Conservation (phyloP, 805 yeast genomes). For the Wickerhamomyces rabaulensis region DNA sequence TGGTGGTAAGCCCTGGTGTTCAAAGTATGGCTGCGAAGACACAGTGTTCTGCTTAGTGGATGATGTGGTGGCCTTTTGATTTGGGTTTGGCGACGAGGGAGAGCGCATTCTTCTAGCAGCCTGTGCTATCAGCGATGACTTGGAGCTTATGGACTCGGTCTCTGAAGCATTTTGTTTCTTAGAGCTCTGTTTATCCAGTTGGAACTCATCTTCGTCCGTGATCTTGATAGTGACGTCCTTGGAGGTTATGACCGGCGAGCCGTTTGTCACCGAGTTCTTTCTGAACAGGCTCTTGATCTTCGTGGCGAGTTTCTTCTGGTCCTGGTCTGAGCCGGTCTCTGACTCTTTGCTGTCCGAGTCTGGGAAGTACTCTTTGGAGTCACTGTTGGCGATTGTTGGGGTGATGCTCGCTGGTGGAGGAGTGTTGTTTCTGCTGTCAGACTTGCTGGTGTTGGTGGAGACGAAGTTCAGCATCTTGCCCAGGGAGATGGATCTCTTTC, state of each 20-base stretch:
- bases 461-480: conserved; percentile 36
- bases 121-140: conserved; percentile 11
- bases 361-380: conserved; percentile 7
- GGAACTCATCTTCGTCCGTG: conserved; percentile 4
- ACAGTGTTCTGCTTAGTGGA: conserved; percentile 9
- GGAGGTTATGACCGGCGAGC: conserved; percentile 13
- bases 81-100: conserved; percentile 28
- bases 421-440: conserved; percentile 7
- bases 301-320: conserved; percentile 10
- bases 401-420: conserved; percentile 7
- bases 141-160: neutral
- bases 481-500: conserved; percentile 38
- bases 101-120: conserved; percentile 28
- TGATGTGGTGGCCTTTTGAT: neutral
- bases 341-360: neutral
- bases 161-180: neutral
- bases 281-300: conserved; percentile 22
- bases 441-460: conserved; percentile 10
- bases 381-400: conserved; percentile 6
- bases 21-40: conserved; percentile 44
- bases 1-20: conserved; percentile 55
- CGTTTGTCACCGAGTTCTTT: conserved; percentile 11
- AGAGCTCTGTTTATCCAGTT: conserved; percentile 1
- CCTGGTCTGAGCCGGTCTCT: conserved; percentile 1
- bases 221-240: conserved; percentile 5